Evolutionary conservation across 2,329 filamentous ascomycete genomes (phyloP), one percentile per base, ranked within the genome.

Genomic region (Colletotrichum echinochloae): DNA sequence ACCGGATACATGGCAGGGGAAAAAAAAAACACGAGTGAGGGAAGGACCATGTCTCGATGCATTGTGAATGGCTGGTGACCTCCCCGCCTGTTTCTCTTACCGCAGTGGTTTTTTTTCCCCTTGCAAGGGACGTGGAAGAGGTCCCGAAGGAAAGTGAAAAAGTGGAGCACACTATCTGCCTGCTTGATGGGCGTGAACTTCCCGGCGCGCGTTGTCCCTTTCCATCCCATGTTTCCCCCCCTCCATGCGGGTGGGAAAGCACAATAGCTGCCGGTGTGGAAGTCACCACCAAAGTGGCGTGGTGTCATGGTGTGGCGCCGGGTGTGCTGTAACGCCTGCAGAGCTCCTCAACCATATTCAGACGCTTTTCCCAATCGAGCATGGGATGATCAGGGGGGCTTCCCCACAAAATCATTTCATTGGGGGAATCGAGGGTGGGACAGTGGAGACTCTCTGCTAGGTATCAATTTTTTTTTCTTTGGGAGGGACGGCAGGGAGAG

Each of bases 331-430:
- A 67, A 71, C 73, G 75, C 74, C 72, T 75, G 74, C 74, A 77
- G 75, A 75, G 73, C 76, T 81, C 74, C 83, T 84, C 83, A 84
- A 84, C 82, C 81, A 84, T 83, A 82, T 82, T 77, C 46, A 26
- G 11, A 56, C 57, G 66, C 81, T 81, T 82, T 70, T 8, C 80
- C 76, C 46, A 66, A 75, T 72, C 20, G 0, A 74, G 79, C 30
- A 75, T 78, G 66, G 41, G 44, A 56, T 7, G 48, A 70, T 70
- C 60, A 70, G 48, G 69, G 64, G 69, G 54, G n/a, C 70, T 77
- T 75, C 75, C 75, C 77, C 75, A 77, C 76, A 76, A 70, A 72
- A 63, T 52, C 63, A 72, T 72, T 72, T 72, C 67, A 72, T 72
- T 72, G 71, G 71, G 71, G 71, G 65, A 71, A 63, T 63, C 57